These are phyloP conservation scores for Trifolium fragiferum DNA, from an alignment of 306 rosid genomes.

Conservation along the genomic window DNA sequence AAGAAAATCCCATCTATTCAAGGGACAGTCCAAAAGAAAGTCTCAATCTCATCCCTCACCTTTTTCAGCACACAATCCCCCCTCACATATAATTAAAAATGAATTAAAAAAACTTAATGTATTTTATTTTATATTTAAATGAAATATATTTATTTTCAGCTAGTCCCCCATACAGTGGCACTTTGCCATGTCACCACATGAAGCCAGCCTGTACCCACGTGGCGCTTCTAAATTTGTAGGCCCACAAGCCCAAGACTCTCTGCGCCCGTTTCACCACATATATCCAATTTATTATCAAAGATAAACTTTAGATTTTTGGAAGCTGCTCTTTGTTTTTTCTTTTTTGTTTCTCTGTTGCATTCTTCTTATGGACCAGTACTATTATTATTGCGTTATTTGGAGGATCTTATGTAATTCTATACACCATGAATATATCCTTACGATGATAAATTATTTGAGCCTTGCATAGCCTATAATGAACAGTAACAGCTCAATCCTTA, in stretches of 20 bases:
- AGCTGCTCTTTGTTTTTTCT: slow-evolving; percentile 5
- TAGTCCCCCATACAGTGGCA: background rate
- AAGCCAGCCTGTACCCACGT: slow-evolving; percentile 52
- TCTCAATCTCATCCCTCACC: too few species aligned
- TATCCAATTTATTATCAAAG: slow-evolving; percentile 35
- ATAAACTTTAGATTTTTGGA: slow-evolving; percentile 44
- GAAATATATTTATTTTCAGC: too few species aligned
- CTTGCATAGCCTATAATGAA: slow-evolving; percentile 23
- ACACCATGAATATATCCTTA: slow-evolving; percentile 5
- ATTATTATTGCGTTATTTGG: slow-evolving; percentile 22
- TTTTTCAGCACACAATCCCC: too few species aligned
- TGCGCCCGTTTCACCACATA: background rate
- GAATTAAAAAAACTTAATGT: too few species aligned
- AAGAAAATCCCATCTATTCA: too few species aligned
- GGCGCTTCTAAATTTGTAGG: slow-evolving; percentile 38
- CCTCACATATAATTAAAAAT: too few species aligned
- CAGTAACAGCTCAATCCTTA: background rate
- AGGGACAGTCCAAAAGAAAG: too few species aligned
- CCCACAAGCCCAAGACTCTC: slow-evolving; percentile 22
- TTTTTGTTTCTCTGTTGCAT: slow-evolving; percentile 25
- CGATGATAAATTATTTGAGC: slow-evolving; percentile 2
- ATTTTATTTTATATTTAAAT: too few species aligned
- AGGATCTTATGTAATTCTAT: slow-evolving; percentile 1
- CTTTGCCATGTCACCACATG: slow-evolving; percentile 56
- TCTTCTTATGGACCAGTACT: slow-evolving; percentile 18